phyloP scores from a whole-genome alignment of 768 basidiomycete genomes.

The Glaciozyma antarctica region DNA sequence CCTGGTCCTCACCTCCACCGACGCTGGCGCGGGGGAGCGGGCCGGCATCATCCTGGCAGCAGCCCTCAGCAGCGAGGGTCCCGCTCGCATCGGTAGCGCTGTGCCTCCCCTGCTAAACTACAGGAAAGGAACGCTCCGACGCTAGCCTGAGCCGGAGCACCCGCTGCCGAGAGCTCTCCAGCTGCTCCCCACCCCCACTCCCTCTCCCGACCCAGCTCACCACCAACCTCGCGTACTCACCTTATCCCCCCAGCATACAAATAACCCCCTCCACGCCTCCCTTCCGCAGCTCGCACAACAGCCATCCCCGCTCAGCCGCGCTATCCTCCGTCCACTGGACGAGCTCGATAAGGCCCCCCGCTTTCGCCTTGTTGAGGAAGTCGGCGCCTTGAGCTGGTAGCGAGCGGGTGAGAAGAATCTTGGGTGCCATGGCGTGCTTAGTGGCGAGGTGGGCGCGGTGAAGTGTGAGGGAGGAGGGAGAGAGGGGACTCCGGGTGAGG shows the following conservation, averaged over 20 bases:
- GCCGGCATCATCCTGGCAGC: not conserved
- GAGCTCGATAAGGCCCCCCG: constrained; percentile 40
- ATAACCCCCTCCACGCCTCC: constrained; percentile 52
- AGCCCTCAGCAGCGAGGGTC: too few species aligned
- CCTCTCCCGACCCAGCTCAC: not conserved
- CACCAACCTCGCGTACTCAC: constrained; percentile 26
- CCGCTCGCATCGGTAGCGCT: too few species aligned
- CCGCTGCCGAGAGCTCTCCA: not conserved
- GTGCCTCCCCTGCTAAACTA: not conserved
- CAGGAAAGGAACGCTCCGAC: not conserved
- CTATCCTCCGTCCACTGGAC: constrained; percentile 51
- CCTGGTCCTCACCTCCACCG: too few species aligned
- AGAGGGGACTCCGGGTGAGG: too few species aligned
- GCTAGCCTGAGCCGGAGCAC: not conserved
- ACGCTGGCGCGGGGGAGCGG: not conserved
- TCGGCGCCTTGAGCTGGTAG: constrained; percentile 31
- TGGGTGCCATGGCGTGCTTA: not conserved
- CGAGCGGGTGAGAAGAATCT: constrained; percentile 36
- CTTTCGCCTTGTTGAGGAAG: constrained; percentile 20
- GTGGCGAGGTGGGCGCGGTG: too few species aligned
- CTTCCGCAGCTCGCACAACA: constrained; percentile 55
- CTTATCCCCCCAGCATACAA: constrained; percentile 45
- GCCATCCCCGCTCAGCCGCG: constrained; percentile 56
- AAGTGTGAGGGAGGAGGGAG: too few species aligned
- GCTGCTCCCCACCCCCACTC: not conserved